Base-by-base conservation (phyloP, 2,329 filamentous ascomycete genomes). In the Clathrospora elynae region DNA sequence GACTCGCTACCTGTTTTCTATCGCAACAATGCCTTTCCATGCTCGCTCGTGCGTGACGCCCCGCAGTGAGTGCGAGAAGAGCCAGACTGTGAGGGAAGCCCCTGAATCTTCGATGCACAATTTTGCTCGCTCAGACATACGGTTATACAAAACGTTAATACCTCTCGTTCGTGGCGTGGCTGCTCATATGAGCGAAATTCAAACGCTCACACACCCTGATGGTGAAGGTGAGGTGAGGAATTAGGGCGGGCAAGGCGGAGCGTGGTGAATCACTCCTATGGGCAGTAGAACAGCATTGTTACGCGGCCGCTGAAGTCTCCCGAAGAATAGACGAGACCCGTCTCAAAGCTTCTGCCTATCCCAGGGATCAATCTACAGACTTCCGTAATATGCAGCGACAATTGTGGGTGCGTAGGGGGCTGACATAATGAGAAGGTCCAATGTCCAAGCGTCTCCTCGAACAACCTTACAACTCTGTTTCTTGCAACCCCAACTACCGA, bases 401-500 rank as follows among this genome's bases (percentile, higher is more conserved):
- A 41, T 38, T 39, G 38, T 35, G 42, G 31, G 42, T 46, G 46
- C 34, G 52, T 50, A 53, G 47, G 46, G 37, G 49, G 39, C 40
- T 51, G 49, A 51, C 49, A 51, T 49, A 51, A 51, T 51, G 44
- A 51, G 48, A 51, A 38, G 49, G 41, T 28, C 40, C 36, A n/a
- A 16, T 14, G 49, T 51, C 49, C 49, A 41, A 51, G 49, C 49
- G 51, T 55, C 49, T 35, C 49, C 42, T 55, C 51, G 49, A 53
- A 42, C 45, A 57, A 59, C 54, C 53, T 62, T 59, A 31, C 42
- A 31, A 47, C 50, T 46, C 48, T 52, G 42, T 47, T 57, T 47
- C 55, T 37, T 48, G 51, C 42, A 46, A 47, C 42, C 51, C 37
- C 56, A 43, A 62, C 57, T 53, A 55, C 55, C 57, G 51, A 55